Evolutionary conservation across 768 basidiomycete genomes (phyloP).

Genomic region (Asterophora lycoperdoides): DNA sequence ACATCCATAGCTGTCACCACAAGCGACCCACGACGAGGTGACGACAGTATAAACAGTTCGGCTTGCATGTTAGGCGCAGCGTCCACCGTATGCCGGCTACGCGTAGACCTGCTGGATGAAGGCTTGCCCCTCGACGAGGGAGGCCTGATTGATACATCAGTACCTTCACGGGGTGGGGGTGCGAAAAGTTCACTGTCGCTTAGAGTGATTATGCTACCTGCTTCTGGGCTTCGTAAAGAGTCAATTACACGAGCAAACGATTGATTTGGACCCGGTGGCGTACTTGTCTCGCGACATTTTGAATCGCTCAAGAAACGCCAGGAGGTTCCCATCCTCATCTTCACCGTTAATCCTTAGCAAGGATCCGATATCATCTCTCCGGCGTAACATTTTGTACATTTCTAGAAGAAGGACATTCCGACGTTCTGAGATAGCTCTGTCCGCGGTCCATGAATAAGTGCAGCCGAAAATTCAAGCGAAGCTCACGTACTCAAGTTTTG

Average conservation of each 20-base stretch:
- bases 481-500: constrained; percentile 37
- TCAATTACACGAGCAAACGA: constrained; percentile 3
- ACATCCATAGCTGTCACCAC: not conserved
- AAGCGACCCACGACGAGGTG: not conserved
- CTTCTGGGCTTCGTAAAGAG: constrained; percentile 32
- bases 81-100: not conserved
- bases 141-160: not conserved
- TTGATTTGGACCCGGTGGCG: constrained; percentile 10
- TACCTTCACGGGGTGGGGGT: not conserved
- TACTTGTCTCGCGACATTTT: constrained; percentile 51
- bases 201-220: constrained; percentile 37
- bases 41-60: not conserved
- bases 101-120: not conserved
- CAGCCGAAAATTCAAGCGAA: not conserved
- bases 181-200: constrained; percentile 27
- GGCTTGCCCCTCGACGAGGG: not conserved
- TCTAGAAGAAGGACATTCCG: constrained; percentile 69
- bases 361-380: constrained; percentile 42
- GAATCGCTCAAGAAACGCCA: constrained; percentile 51
- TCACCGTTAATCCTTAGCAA: constrained; percentile 35
- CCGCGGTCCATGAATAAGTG: constrained; percentile 8
- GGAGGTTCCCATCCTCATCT: constrained; percentile 28
- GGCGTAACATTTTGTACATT: constrained; percentile 64
- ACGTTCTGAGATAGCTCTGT: constrained; percentile 57
- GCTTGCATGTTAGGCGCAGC: not conserved